Percentiles rank a stretch among this genome's conserved stretches.
Conservation (phyloP, 129 eudicot species). For the Escallonia herrerae region DNA sequence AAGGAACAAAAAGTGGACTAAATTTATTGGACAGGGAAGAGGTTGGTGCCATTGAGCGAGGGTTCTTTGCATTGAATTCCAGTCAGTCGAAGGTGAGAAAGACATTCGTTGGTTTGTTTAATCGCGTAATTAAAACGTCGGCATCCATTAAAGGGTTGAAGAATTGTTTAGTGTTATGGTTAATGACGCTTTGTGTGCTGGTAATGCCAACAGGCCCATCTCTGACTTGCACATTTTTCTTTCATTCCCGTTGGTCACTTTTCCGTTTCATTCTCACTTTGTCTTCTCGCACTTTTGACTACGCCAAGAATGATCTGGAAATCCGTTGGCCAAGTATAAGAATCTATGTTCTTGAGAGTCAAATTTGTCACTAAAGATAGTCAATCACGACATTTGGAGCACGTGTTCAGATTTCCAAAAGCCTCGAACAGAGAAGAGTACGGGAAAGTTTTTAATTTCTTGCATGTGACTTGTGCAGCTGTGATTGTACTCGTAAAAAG, state of each 20-base stretch:
- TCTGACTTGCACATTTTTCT: not conserved
- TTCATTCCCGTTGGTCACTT: not conserved
- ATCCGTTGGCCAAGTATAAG: no score
- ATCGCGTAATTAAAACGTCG: no score
- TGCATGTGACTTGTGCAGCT: no score
- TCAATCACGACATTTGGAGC: not conserved
- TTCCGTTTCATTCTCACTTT: not conserved
- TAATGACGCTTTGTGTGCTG: no score
- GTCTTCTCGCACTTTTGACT: not conserved
- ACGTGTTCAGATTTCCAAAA: not conserved
- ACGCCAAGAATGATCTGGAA: not conserved
- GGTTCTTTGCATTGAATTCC: not conserved
- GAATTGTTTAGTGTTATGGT: no score
- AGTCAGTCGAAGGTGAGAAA: not conserved
- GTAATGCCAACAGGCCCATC: not conserved
- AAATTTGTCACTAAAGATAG: no score
- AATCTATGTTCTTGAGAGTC: no score
- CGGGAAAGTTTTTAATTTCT: no score
- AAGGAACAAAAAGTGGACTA: not conserved
- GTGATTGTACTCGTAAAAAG: no score
- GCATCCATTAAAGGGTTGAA: no score
- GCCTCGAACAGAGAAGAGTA: not conserved
- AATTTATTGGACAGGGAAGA: not conserved
- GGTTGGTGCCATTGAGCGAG: constrained; percentile 6
- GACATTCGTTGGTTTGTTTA: no score